Evolutionary conservation across 176 grass and related monocot species (phyloP).

Genomic region (Hyparrhenia diplandra): DNA sequence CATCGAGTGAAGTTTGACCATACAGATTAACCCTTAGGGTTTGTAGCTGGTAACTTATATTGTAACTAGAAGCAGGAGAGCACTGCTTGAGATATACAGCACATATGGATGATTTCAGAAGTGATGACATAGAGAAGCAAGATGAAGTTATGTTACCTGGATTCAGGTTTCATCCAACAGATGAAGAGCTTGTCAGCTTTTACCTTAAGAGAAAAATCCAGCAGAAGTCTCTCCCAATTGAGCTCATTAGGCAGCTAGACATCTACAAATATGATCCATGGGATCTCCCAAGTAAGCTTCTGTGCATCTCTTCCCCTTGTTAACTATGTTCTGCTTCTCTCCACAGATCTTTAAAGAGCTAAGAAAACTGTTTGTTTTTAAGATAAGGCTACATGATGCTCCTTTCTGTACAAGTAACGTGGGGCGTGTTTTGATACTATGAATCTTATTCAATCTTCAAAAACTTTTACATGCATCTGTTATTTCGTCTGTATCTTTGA

Average conservation of each 20-base stretch:
- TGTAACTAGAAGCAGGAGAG: conserved; percentile 31
- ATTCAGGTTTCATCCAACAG: conserved; percentile 97
- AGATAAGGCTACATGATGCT: not conserved
- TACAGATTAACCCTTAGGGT: conserved; percentile 25
- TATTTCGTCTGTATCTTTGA: conserved; percentile 13
- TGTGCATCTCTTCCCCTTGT: not conserved
- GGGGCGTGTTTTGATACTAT: not conserved
- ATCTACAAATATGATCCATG: conserved; percentile 99
- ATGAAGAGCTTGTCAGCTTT: conserved; percentile 95
- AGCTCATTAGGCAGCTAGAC: conserved; percentile 96
- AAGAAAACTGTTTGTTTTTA: not conserved
- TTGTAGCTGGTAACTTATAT: conserved; percentile 14
- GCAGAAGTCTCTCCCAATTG: conserved; percentile 85
- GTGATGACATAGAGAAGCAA: conserved; percentile 75
- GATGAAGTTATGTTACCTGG: conserved; percentile 92
- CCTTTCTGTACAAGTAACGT: not conserved
- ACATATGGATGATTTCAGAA: conserved; percentile 72
- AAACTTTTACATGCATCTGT: conserved; percentile 18
- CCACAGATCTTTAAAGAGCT: conserved; percentile 9
- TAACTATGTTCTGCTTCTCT: not conserved
- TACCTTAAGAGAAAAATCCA: conserved; percentile 96
- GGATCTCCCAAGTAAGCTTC: conserved; percentile 99
- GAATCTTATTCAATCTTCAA: not conserved
- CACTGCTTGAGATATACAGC: conserved; percentile 7
- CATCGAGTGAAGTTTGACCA: conserved; percentile 3